These are phyloP conservation scores for Graphilbum ipis-grandicollis DNA, from an alignment of 2,329 filamentous ascomycete species.

Conservation along the genomic window DNA sequence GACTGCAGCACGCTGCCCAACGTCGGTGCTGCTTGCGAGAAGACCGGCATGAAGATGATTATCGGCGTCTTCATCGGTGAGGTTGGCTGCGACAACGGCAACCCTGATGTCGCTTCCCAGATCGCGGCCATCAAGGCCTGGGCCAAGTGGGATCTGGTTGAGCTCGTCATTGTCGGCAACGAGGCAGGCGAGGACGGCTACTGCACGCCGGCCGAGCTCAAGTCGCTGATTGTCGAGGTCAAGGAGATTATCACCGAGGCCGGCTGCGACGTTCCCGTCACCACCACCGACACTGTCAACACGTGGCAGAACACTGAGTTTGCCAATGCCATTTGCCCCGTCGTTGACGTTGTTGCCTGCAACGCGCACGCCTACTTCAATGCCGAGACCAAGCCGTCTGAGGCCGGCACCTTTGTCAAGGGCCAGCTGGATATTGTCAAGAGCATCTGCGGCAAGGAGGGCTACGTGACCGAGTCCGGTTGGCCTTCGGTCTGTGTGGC, in stretches of 20 bases:
- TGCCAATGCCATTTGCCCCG: constrained; percentile 43
- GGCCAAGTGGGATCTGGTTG: constrained; percentile 57
- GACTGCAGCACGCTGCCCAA: constrained; percentile 71
- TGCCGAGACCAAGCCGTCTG: constrained; percentile 37
- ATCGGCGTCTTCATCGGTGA: constrained; percentile 72
- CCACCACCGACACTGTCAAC: constrained; percentile 74
- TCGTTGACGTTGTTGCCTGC: constrained; percentile 62
- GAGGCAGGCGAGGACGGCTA: constrained; percentile 68
- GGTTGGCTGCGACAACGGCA: constrained; percentile 37
- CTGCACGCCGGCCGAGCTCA: constrained; percentile 47
- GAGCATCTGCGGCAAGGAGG: constrained; percentile 53
- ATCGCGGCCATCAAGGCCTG: constrained; percentile 55
- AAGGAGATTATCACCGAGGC: constrained; percentile 42
- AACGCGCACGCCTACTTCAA: constrained; percentile 98
- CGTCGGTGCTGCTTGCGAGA: constrained; percentile 51
- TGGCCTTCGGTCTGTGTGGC: constrained; percentile 58
- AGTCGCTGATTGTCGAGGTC: constrained; percentile 49
- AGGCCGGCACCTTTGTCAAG: constrained; percentile 62
- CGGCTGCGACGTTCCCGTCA: constrained; percentile 59
- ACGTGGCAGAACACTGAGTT: constrained; percentile 52
- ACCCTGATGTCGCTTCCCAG: constrained; percentile 51
- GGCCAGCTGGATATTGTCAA: constrained; percentile 57
- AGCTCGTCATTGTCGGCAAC: constrained; percentile 77
- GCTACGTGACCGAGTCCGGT: constrained; percentile 77
- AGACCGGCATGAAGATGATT: constrained; percentile 60